Conservation (phyloP, 2,329 filamentous ascomycete species). For the Stemphylium lycopersici region DNA sequence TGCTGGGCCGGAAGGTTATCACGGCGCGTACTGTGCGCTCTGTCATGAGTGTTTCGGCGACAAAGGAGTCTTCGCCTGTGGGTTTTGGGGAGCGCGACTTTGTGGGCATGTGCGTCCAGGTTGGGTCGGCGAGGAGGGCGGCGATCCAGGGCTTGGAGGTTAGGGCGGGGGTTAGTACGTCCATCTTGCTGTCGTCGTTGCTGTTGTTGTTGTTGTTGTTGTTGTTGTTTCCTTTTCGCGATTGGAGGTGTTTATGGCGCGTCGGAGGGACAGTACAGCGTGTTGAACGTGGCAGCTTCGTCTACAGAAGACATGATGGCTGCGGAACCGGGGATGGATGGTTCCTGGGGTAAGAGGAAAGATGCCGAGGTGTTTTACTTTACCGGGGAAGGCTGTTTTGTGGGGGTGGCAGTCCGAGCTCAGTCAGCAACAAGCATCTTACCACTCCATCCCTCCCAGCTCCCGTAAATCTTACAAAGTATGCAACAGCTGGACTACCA, state of each 20-base stretch:
- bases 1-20: conserved; percentile 29
- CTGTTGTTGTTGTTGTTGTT: neutral
- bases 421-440: no score
- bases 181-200: conserved; percentile 7
- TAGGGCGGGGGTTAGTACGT: conserved; percentile 29
- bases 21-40: conserved; percentile 54
- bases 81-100: conserved; percentile 38
- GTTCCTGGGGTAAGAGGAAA: neutral
- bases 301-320: conserved; percentile 4
- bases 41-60: conserved; percentile 61
- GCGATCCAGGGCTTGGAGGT: conserved; percentile 58
- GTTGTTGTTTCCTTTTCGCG: no score
- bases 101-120: conserved; percentile 50
- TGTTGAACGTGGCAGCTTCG: neutral
- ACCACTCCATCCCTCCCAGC: no score
- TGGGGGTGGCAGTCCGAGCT: no score
- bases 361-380: conserved; percentile 10
- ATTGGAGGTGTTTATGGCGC: no score
- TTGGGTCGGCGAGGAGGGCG: conserved; percentile 51
- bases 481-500: no score
- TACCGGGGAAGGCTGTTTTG: no score
- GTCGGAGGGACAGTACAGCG: neutral
- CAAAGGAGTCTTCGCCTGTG: conserved; percentile 58
- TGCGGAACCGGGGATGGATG: neutral
- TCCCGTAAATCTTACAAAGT: no score